These are phyloP conservation scores for Stemphylium vesicarium DNA, from an alignment of 2,329 filamentous ascomycete genomes.

Conservation along the genomic window DNA sequence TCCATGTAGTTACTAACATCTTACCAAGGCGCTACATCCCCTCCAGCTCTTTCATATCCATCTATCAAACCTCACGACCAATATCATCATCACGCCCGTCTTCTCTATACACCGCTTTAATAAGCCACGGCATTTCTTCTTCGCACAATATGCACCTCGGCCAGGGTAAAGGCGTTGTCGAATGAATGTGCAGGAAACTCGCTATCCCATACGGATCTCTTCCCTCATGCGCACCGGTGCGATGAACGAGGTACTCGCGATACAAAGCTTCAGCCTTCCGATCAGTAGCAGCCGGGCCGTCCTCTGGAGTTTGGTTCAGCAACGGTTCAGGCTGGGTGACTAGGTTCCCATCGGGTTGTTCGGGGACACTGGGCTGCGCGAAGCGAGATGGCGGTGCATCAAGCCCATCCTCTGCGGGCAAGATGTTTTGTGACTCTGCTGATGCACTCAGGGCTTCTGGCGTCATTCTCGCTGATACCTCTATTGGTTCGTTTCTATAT, in stretches of 20 bases:
- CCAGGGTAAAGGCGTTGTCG: not conserved
- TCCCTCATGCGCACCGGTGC: not conserved
- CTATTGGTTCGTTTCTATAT: not conserved
- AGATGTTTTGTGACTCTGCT: no score
- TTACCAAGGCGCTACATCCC: no score
- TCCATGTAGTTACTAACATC: no score
- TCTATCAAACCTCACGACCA: not conserved
- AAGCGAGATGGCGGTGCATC: no score
- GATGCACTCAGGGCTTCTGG: no score
- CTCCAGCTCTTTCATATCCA: no score
- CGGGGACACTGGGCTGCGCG: no score
- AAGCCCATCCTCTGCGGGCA: no score
- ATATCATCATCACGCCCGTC: not conserved
- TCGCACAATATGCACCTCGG: not conserved
- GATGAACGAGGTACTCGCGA: not conserved
- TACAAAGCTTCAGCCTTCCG: not conserved
- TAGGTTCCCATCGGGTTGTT: no score
- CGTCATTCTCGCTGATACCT: not conserved
- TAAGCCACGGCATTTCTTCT: not conserved
- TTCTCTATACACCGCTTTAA: not conserved
- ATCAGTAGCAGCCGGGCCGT: not conserved
- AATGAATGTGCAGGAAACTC: not conserved
- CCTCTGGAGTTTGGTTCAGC: not conserved
- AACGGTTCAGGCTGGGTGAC: no score
- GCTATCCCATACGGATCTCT: not conserved